Evolutionary conservation across 2,329 filamentous ascomycete species (phyloP).

Genomic region (Fusarium newnesense): DNA sequence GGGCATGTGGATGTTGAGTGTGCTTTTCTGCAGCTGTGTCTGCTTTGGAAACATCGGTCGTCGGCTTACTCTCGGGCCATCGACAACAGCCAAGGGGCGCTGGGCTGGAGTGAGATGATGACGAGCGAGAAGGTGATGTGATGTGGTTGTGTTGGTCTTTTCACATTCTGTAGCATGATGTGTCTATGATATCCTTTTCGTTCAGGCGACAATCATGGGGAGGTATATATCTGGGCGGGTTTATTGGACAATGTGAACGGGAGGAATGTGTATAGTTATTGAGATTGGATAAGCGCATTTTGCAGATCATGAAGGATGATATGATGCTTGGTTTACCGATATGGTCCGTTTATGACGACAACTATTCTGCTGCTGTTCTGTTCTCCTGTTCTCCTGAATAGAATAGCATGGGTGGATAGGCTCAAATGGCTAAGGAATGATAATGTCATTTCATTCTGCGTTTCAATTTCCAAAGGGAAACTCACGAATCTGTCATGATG

Average conservation of each 20-base stretch:
- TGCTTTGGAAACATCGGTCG: conserved; percentile 97
- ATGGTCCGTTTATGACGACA: conserved; percentile 16
- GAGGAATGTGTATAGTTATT: not conserved
- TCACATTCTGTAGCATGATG: conserved; percentile 7
- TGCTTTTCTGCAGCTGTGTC: conserved; percentile 92
- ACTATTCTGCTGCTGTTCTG: not conserved
- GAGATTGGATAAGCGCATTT: conserved; percentile 18
- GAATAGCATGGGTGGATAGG: not conserved
- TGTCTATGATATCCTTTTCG: conserved; percentile 8
- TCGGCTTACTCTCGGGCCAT: conserved; percentile 70
- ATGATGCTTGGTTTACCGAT: not conserved
- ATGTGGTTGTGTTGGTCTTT: not conserved
- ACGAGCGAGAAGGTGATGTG: not conserved
- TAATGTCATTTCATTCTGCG: not conserved
- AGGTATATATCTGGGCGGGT: not conserved
- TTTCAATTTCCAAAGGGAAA: not conserved
- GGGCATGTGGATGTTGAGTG: conserved; percentile 89
- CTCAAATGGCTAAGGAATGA: not conserved
- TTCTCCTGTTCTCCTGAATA: not conserved
- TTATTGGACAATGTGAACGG: not conserved
- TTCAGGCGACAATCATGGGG: not conserved
- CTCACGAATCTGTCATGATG: not conserved
- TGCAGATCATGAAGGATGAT: not conserved
- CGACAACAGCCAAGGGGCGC: conserved; percentile 55
- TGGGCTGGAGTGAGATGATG: conserved; percentile 56